A percentile compares a stretch with the other conserved stretches of the same genome.
These are phyloP conservation scores for Dryas alaskensis DNA, from an alignment of 306 rosid species.

Conservation along the genomic window DNA sequence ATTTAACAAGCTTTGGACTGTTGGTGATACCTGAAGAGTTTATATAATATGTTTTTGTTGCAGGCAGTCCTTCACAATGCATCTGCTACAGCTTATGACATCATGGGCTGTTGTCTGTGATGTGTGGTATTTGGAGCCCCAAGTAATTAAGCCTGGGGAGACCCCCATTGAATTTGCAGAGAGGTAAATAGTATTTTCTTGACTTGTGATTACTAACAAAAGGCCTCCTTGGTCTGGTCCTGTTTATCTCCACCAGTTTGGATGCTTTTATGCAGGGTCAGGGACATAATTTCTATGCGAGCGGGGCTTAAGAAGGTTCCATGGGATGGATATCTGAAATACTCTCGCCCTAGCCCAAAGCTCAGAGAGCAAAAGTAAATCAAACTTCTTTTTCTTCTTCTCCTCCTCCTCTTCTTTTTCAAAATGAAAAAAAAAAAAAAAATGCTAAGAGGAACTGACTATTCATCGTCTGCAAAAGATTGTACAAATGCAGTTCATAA, in stretches of 20 bases:
- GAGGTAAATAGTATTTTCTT: constrained; percentile 45
- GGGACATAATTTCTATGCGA: constrained; percentile 78
- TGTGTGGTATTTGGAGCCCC: constrained; percentile 98
- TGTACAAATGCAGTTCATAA: too few relatives aligned
- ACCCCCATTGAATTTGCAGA: constrained; percentile 97
- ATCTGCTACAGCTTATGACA: constrained; percentile 95
- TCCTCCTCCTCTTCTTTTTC: neutral
- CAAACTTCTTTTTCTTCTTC: neutral
- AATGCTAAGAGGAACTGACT: neutral
- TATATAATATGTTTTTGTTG: constrained; percentile 18
- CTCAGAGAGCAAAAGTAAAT: constrained; percentile 76
- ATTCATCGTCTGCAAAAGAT: neutral
- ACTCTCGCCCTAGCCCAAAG: constrained; percentile 94
- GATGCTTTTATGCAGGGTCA: constrained; percentile 52
- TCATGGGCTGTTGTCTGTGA: constrained; percentile 99
- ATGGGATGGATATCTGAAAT: constrained; percentile 97
- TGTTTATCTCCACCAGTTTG: constrained; percentile 12
- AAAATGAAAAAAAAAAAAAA: neutral
- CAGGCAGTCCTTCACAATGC: constrained; percentile 97
- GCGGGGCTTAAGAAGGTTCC: constrained; percentile 97
- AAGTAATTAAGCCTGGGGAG: constrained; percentile 77
- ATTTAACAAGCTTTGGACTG: neutral
- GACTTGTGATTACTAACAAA: neutral
- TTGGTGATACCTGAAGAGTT: constrained; percentile 3
- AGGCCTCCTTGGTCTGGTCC: neutral